A percentile compares a stretch with the other conserved stretches of the same genome.
Conservation (phyloP, 176 grass and related monocot genomes). For the Avena eriantha region DNA sequence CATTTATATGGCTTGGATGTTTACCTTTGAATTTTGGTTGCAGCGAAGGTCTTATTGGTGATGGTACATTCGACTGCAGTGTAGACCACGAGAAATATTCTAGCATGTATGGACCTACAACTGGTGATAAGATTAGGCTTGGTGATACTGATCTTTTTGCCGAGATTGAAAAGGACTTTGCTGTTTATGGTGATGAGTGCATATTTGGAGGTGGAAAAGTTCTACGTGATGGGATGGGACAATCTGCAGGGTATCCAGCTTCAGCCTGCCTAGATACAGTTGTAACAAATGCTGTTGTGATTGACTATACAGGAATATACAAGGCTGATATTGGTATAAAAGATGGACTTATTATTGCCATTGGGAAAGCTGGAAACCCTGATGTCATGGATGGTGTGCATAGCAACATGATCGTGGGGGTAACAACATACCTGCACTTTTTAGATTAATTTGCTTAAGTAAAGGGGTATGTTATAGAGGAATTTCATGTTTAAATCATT, state of each 20-base stretch:
- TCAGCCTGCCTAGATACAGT: slow-evolving; percentile 80
- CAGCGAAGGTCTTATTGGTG: slow-evolving; percentile 85
- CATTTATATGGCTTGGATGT: slow-evolving; percentile 16
- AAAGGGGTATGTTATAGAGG: neutral
- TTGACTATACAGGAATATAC: slow-evolving; percentile 97
- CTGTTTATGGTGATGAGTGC: slow-evolving; percentile 94
- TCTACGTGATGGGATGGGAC: slow-evolving; percentile 95
- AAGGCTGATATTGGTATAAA: slow-evolving; percentile 99
- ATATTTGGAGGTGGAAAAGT: slow-evolving; percentile 98
- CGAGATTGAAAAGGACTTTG: slow-evolving; percentile 92
- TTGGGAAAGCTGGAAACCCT: slow-evolving; percentile 97
- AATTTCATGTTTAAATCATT: slow-evolving; percentile 28
- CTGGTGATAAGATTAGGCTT: slow-evolving; percentile 93
- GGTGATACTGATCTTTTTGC: slow-evolving; percentile 89
- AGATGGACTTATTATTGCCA: slow-evolving; percentile 64
- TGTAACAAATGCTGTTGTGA: slow-evolving; percentile 91
- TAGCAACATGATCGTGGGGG: slow-evolving; percentile 90
- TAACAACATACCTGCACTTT: slow-evolving; percentile 48
- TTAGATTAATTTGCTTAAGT: slow-evolving; percentile 33
- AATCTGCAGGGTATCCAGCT: slow-evolving; percentile 62
- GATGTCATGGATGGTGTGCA: slow-evolving; percentile 90
- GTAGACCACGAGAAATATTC: slow-evolving; percentile 83
- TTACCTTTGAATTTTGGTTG: slow-evolving; percentile 49
- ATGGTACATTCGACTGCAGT: slow-evolving; percentile 57
- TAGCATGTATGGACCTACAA: slow-evolving; percentile 97